Percentiles rank a stretch among this genome's conserved stretches.
Evolutionary conservation across 352 stramenopile genomes (phyloP).

Genomic region (Peronosclerospora sorghi): DNA sequence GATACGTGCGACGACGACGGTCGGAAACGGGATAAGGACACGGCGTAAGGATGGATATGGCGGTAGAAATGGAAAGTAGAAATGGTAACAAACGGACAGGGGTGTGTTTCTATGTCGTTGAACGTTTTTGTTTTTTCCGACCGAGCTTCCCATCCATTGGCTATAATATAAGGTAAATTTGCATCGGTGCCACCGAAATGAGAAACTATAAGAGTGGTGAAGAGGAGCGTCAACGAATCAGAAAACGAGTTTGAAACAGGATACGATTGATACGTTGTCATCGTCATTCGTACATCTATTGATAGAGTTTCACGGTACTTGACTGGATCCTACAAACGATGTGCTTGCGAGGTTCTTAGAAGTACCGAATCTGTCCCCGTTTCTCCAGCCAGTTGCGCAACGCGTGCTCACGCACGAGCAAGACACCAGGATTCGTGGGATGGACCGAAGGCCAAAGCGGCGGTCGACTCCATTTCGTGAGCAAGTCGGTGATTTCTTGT

Average conservation of each 20-base stretch:
- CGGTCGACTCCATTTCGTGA: slow-evolving; percentile 37
- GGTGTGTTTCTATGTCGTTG: too few species aligned
- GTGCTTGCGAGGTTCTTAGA: slow-evolving; percentile 5
- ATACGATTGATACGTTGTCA: too few species aligned
- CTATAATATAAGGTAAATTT: too few species aligned
- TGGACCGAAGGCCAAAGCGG: slow-evolving; percentile 38
- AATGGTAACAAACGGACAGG: too few species aligned
- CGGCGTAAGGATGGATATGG: too few species aligned
- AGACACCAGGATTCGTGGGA: slow-evolving; percentile 45
- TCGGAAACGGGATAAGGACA: neutral
- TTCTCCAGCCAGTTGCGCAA: slow-evolving; percentile 49
- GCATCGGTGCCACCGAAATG: too few species aligned
- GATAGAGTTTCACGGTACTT: neutral
- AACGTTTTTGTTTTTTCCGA: too few species aligned
- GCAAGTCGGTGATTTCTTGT: slow-evolving; percentile 38
- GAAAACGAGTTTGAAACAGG: neutral
- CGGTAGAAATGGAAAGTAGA: too few species aligned
- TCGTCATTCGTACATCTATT: neutral
- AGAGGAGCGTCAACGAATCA: neutral
- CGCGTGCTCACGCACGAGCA: slow-evolving; percentile 38
- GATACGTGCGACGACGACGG: slow-evolving; percentile 8
- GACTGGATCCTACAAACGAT: neutral
- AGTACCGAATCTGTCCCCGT: slow-evolving; percentile 28
- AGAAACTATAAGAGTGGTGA: too few species aligned
- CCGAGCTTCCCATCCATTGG: too few species aligned